phyloP scores from a whole-genome alignment of 139 green algal genomes.

The Micractinium conductrix region DNA sequence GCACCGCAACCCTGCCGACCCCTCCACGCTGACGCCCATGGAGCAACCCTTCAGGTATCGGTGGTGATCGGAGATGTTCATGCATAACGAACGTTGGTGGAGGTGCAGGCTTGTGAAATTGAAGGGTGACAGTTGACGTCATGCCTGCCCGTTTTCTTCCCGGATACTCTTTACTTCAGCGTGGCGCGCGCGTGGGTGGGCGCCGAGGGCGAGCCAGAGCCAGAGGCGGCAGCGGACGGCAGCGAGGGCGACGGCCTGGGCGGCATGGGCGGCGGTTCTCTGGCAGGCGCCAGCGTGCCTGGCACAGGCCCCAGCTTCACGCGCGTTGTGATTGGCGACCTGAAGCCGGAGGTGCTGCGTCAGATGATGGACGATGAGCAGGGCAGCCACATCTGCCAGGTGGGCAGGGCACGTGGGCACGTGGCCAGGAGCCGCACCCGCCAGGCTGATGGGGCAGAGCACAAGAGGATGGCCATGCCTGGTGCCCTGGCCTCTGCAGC shows the following conservation, averaged over 20 bases:
- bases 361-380: conserved; percentile 53
- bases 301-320: conserved; percentile 60
- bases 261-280: no score
- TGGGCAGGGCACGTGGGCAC: background rate
- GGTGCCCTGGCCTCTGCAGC: background rate
- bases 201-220: conserved; percentile 25
- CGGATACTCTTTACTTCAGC: no score
- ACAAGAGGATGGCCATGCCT: background rate
- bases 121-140: no score
- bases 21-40: conserved; percentile 47
- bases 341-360: conserved; percentile 70
- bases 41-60: conserved; percentile 66
- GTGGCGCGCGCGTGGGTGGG: conserved; percentile 37
- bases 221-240: background rate
- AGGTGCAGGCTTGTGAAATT: no score
- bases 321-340: conserved; percentile 65
- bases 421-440: no score
- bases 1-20: conserved; percentile 65
- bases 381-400: conserved; percentile 36
- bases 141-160: no score
- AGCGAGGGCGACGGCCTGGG: background rate
- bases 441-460: background rate
- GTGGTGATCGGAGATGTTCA: no score
- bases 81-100: no score
- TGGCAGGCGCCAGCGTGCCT: no score